Conservation (phyloP, 495 filamentous ascomycete species). For the Aspergillus carlsbadensis region DNA sequence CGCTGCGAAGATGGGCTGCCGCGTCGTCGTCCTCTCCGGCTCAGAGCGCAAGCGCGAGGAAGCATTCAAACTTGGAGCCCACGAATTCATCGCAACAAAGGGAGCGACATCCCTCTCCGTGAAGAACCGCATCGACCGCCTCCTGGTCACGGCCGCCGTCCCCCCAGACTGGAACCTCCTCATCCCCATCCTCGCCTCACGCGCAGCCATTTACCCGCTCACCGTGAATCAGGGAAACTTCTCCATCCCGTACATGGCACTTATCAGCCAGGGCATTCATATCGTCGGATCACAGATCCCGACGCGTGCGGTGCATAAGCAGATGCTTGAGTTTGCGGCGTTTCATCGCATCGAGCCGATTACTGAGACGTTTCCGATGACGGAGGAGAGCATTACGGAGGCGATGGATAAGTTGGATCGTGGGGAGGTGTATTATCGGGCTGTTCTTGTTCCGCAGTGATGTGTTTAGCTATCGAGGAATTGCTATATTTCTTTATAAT, state of each 20-base stretch:
- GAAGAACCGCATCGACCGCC: not conserved
- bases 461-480: too few relatives aligned
- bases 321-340: slow-evolving; percentile 12
- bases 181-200: slow-evolving; percentile 5
- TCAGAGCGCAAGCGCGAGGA: slow-evolving; percentile 17
- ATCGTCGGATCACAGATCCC: slow-evolving; percentile 9
- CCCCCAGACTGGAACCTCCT: slow-evolving; percentile 13
- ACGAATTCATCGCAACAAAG: slow-evolving; percentile 17
- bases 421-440: slow-evolving; percentile 14
- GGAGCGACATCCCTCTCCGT: slow-evolving; percentile 6
- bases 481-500: too few relatives aligned
- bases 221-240: slow-evolving; percentile 6
- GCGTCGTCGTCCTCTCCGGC: slow-evolving; percentile 14
- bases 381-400: slow-evolving; percentile 2
- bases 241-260: slow-evolving; percentile 11
- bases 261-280: slow-evolving; percentile 5
- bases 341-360: slow-evolving; percentile 12
- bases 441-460: slow-evolving; percentile 10
- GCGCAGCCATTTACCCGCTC: slow-evolving; percentile 8
- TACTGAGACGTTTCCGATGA: slow-evolving; percentile 12
- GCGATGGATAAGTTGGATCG: slow-evolving; percentile 11
- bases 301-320: not conserved
- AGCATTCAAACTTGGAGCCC: slow-evolving; percentile 12
- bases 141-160: slow-evolving; percentile 9
- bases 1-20: slow-evolving; percentile 19